Evolutionary conservation across 139 green algal genomes (phyloP).

Genomic region (Picochlorum sp.): DNA sequence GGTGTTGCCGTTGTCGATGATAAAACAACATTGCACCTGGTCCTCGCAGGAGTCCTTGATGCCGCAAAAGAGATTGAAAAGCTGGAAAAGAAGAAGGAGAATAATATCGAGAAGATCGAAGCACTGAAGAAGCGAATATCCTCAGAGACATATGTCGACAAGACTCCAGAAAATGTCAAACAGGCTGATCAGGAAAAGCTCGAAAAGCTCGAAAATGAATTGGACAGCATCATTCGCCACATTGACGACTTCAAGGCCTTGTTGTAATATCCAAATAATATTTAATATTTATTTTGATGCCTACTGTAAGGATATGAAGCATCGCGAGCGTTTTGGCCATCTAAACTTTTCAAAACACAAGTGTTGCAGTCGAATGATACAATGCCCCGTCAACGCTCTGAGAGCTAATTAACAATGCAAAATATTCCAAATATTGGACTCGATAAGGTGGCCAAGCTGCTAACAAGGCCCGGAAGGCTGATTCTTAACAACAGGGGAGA

Average conservation of each 20-base stretch:
- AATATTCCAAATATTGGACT: neutral
- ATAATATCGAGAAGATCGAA: conserved; percentile 30
- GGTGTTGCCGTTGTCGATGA: conserved; percentile 80
- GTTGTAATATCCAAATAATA: conserved; percentile 50
- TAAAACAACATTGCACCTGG: conserved; percentile 49
- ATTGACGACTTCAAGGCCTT: conserved; percentile 47
- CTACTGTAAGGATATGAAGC: conserved; percentile 68
- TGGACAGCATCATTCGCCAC: conserved; percentile 24
- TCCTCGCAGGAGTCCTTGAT: conserved; percentile 77
- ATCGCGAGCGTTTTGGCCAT: conserved; percentile 48
- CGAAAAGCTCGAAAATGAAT: conserved; percentile 48
- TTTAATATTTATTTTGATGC: conserved; percentile 46
- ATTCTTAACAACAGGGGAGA: too few relatives aligned
- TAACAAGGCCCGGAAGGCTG: too few relatives aligned
- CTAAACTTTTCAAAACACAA: conserved; percentile 50
- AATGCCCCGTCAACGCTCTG: conserved; percentile 52
- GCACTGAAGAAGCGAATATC: conserved; percentile 46
- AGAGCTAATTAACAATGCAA: neutral
- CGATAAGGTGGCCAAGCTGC: neutral
- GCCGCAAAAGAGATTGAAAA: conserved; percentile 77
- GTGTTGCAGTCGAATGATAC: conserved; percentile 70
- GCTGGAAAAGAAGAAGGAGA: conserved; percentile 75
- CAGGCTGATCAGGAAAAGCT: conserved; percentile 39
- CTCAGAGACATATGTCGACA: conserved; percentile 53
- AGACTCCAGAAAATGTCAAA: conserved; percentile 62